Percentiles rank a stretch among this genome's conserved stretches.
These are phyloP conservation scores for Ceratocystis alfenasii DNA, from an alignment of 2,329 filamentous ascomycete genomes.

Conservation along the genomic window DNA sequence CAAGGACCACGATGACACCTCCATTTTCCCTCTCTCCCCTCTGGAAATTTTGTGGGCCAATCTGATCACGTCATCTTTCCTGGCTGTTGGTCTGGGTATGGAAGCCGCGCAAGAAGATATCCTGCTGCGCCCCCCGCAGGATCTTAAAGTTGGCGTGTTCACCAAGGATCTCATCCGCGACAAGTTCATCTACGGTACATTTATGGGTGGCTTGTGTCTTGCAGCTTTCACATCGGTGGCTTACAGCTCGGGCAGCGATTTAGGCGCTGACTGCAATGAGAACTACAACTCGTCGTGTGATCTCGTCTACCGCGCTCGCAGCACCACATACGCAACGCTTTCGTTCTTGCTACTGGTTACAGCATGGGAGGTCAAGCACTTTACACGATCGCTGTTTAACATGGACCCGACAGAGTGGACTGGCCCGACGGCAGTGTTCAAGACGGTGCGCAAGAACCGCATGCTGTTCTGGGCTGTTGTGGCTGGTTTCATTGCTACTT, in stretches of 20 bases:
- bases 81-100: constrained; percentile 60
- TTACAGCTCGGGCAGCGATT: constrained; percentile 37
- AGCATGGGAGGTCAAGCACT: constrained; percentile 63
- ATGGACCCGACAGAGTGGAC: constrained; percentile 45
- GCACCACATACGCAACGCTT: constrained; percentile 56
- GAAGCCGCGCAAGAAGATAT: constrained; percentile 58
- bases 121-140: constrained; percentile 52
- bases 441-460: constrained; percentile 55
- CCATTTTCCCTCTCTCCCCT: constrained; percentile 59
- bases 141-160: constrained; percentile 48
- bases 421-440: constrained; percentile 40
- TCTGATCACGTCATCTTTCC: constrained; percentile 58
- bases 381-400: constrained; percentile 55
- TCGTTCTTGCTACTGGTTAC: constrained; percentile 57
- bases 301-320: constrained; percentile 51
- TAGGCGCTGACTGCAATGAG: constrained; percentile 49
- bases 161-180: constrained; percentile 53
- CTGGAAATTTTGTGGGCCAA: constrained; percentile 69
- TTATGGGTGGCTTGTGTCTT: constrained; percentile 51
- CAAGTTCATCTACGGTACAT: constrained; percentile 53
- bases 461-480: constrained; percentile 55
- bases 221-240: constrained; percentile 48
- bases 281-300: constrained; percentile 39
- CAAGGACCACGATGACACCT: constrained; percentile 46
- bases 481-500: constrained; percentile 47